Evolutionary conservation across 2,329 filamentous ascomycete species (phyloP), one percentile per base, ranked within the genome.

Genomic region (Pyricularia sp.): DNA sequence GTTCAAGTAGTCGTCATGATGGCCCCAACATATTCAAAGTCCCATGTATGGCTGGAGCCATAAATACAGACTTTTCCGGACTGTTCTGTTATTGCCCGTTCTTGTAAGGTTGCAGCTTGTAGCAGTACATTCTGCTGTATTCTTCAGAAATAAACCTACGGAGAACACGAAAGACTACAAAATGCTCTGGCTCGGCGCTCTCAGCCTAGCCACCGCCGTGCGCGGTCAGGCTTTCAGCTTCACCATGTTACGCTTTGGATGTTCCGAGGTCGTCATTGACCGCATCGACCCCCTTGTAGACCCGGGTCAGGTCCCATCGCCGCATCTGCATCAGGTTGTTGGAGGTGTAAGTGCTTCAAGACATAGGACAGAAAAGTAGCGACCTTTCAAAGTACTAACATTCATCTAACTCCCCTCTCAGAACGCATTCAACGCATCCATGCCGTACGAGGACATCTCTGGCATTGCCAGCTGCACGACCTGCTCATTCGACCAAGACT

Each of bases 401-500:
- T 4, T 6, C 1, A 4, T 30, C 5, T 10, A n/a, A n/a, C 10
- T 17, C 12, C 11, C 4, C 5, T 23, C 20, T 4, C 11, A 30
- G 28, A 75, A 77, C 70, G 70, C 74, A 36, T 77, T 77, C 70
- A 74, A 72, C 25, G 70, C 73, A 9, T 72, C 71, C 30, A 76
- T 77, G 75, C 61, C 70, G 10, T 36, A 67, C 69, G 31, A 72
- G 2, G 74, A 77, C 55, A 71, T 76, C 31, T 73, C 73, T 2
- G 69, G 71, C 20, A 11, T 68, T 61, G 71, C 71, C 30, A 72
- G 71, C 30, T 75, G 73, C 72, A 75, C 73, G 17, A 72, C 71
- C 67, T 75, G 74, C 72, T 74, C 72, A 23, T 78, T 78, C 70
- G 72, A 71, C 7, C 76, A 79, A 69, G 77, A 78, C 70, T 75